phyloP scores from a whole-genome alignment of 169 alveolate genomes.

The Cryptosporidium canis region DNA sequence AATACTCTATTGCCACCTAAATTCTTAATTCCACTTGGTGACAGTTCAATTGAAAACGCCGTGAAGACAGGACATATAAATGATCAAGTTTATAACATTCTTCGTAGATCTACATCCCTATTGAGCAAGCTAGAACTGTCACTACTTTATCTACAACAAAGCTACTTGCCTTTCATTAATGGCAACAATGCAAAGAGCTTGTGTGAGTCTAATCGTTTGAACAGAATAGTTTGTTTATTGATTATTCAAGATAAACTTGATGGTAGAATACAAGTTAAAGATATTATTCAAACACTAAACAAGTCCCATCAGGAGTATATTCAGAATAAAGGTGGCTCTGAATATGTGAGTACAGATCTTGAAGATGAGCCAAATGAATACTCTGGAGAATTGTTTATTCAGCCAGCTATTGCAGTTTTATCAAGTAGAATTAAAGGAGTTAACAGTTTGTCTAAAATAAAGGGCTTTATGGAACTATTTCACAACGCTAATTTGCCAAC shows the following conservation, averaged over 20 bases:
- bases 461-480: constrained; percentile 36
- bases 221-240: constrained; percentile 24
- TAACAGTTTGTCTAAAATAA: constrained; percentile 27
- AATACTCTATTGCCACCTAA: background rate
- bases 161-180: constrained; percentile 34
- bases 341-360: background rate
- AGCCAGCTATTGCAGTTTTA: constrained; percentile 19
- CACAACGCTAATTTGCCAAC: background rate
- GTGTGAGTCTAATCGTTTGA: constrained; percentile 52
- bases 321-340: background rate
- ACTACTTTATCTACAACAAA: constrained; percentile 16
- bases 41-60: background rate
- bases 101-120: background rate
- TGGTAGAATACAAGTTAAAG: background rate
- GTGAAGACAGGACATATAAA: background rate
- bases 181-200: constrained; percentile 21
- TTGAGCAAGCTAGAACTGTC: constrained; percentile 19
- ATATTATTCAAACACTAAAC: background rate
- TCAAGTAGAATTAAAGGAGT: background rate
- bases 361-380: background rate
- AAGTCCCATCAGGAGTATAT: constrained; percentile 16
- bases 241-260: constrained; percentile 21
- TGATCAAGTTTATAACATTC: background rate
- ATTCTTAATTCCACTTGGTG: constrained; percentile 31
- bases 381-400: constrained; percentile 36